These are phyloP conservation scores for Mycocentrospora acerina DNA, from an alignment of 2,329 filamentous ascomycete genomes.

Conservation along the genomic window DNA sequence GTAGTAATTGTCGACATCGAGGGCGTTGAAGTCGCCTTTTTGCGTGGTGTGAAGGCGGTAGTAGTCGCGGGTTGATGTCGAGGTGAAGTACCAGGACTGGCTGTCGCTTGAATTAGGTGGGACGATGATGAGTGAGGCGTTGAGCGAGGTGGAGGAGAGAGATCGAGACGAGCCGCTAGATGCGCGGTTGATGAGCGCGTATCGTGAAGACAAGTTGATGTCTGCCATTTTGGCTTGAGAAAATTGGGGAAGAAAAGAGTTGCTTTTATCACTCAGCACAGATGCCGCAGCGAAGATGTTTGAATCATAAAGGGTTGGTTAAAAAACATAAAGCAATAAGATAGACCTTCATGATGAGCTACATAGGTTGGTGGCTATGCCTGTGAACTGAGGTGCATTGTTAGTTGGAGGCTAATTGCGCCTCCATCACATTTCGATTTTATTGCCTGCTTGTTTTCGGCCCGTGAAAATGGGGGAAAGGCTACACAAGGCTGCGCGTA, in stretches of 20 bases:
- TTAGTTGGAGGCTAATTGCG: no score
- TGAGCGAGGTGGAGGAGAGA: constrained; percentile 8
- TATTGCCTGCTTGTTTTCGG: no score
- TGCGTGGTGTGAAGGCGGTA: constrained; percentile 14
- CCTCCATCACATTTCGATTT: no score
- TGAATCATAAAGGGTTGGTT: no score
- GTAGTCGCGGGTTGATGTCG: constrained; percentile 1
- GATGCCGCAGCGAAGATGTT: no score
- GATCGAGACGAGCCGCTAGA: constrained; percentile 5
- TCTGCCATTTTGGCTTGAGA: constrained; percentile 1
- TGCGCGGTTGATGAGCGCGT: constrained; percentile 6
- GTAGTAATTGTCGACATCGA: constrained; percentile 10
- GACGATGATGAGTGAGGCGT: constrained; percentile 10
- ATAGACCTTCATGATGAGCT: no score
- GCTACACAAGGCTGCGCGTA: no score
- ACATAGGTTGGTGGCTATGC: no score
- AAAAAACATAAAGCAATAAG: no score
- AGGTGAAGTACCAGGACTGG: constrained; percentile 14
- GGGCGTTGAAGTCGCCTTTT: constrained; percentile 10
- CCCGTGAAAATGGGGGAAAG: background rate
- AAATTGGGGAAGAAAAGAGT: background rate
- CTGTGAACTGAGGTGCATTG: no score
- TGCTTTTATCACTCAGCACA: no score
- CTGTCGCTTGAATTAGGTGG: background rate
- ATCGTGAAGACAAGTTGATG: constrained; percentile 2